Evolutionary conservation across 2,329 filamentous ascomycete genomes (phyloP), one percentile per base, ranked within the genome.

Genomic region (Zelopaecilomyces penicillatus): DNA sequence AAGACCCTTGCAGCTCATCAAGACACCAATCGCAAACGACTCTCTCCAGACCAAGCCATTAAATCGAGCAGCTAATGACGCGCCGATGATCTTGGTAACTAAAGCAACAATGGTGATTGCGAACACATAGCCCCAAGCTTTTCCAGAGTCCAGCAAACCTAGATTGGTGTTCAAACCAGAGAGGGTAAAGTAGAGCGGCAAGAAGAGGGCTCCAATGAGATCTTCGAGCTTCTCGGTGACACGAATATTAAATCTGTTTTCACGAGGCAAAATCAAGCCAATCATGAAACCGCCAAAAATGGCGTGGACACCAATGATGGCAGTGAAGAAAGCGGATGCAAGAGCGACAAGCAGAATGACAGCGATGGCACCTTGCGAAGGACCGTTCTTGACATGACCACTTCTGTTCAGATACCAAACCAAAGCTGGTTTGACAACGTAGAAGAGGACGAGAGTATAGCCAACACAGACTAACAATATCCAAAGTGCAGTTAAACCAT

Each of bases 1-100:
- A 7, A 97, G 73, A 56, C 91, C 91, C 64, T 97, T 97, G 65
- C 91, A 97, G 65, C 87, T 95, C 91, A 97, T 97, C 56, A 96
- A 67, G 11, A 83, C 80, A 10, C 91, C 91, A 53, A 97, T 93
- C 1, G 87, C 80, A 30, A 94, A 78, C 46, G 85, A 90, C 62
- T 97, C 91, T 47, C 90, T 78, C 91, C 91, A 97, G 2, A 94
- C 75, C 41, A 96, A 71, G 28, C 85, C 88, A 55, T 80, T 87
- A 3, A 80, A 58, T 32, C 80, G 78, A 1, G 91, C 89, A 6
- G 90, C 88, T 1, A 94, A 47, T 0, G 87, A 82, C 12, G 87
- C 89, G 36, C 90, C 91, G 9, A 83, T 70, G 42, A 97, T 85
- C 63, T 97, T 97, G 40, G 83, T 87, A 26, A 80, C 68, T 57